phyloP scores from a whole-genome alignment of 140 eudicot species.

The Erigeron philadelphicus region DNA sequence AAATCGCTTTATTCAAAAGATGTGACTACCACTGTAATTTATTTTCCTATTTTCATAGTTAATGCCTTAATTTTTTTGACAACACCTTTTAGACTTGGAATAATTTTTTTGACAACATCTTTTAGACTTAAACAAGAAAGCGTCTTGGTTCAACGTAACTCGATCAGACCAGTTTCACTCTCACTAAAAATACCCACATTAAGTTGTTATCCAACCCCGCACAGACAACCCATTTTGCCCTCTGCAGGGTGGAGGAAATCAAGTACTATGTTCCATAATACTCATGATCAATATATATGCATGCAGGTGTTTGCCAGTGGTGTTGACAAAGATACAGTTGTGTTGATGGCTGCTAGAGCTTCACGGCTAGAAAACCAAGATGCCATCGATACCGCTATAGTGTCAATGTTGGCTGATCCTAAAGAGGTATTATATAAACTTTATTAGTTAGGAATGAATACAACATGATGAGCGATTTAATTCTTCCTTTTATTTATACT shows the following conservation, averaged over 20 bases:
- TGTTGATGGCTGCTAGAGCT: slow-evolving; percentile 72
- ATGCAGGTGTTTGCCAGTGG: slow-evolving; percentile 57
- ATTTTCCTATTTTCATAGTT: no score
- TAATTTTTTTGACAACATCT: no score
- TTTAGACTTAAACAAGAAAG: no score
- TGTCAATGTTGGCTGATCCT: slow-evolving; percentile 54
- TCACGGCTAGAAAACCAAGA: slow-evolving; percentile 70
- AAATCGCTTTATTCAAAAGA: background rate
- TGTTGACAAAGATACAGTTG: slow-evolving; percentile 56
- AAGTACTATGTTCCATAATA: background rate
- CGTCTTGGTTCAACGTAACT: no score
- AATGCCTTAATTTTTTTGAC: no score
- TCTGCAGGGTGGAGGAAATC: background rate
- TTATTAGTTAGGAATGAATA: background rate
- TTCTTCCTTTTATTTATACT: background rate
- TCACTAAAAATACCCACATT: no score
- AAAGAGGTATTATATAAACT: slow-evolving; percentile 37
- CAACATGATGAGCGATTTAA: background rate
- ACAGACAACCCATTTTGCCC: no score
- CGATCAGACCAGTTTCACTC: no score
- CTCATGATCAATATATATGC: background rate
- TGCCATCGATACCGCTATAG: slow-evolving; percentile 63
- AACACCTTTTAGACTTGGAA: no score
- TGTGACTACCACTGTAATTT: no score
- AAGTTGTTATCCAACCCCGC: no score